A percentile compares a stretch with the other conserved stretches of the same genome.
These are phyloP conservation scores for Aureobasidium sp. DNA, from an alignment of 2,329 filamentous ascomycete species.

Conservation along the genomic window DNA sequence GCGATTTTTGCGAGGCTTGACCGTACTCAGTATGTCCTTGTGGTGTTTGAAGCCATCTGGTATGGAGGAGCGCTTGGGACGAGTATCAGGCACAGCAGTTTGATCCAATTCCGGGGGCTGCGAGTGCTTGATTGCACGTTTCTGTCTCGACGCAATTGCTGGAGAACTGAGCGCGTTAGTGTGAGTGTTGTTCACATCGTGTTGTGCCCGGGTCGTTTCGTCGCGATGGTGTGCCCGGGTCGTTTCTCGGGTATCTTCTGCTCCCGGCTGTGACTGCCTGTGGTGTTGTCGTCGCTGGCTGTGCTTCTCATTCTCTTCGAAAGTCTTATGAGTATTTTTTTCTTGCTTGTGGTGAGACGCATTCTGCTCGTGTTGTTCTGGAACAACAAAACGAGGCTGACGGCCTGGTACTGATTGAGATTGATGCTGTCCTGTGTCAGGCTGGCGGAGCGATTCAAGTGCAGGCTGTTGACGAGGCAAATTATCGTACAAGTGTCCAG, in stretches of 20 bases:
- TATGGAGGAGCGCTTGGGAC: neutral
- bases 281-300: neutral
- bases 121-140: neutral
- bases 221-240: neutral
- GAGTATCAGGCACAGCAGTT: neutral
- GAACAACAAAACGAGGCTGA: neutral
- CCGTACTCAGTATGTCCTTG: neutral
- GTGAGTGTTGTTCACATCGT: neutral
- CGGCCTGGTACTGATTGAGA: no score
- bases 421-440: neutral
- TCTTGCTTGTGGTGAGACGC: neutral
- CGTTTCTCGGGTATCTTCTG: neutral
- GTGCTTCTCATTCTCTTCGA: neutral
- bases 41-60: neutral
- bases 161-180: neutral
- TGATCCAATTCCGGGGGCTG: neutral
- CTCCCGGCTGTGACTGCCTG: neutral
- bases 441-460: neutral
- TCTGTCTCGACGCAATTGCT: neutral
- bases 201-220: neutral
- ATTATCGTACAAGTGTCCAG: neutral
- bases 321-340: neutral
- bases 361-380: neutral
- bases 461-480: neutral
- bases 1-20: neutral